Evolutionary conservation across 2,329 filamentous ascomycete species (phyloP).

Genomic region (Calonectria honghensis): DNA sequence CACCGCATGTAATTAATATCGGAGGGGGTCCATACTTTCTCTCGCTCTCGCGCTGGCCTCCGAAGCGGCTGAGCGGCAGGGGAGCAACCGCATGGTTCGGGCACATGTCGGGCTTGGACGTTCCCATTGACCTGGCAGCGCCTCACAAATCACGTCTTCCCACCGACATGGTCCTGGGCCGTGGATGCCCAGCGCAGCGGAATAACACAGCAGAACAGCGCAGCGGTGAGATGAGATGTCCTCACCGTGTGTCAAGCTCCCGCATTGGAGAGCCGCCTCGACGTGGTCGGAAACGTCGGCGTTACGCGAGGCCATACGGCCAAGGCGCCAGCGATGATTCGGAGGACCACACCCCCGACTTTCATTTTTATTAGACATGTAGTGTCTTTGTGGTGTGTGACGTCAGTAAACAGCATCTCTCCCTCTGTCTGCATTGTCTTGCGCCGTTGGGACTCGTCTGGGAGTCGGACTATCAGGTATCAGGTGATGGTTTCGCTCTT

Average conservation of each 20-base stretch:
- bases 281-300: conserved; percentile 19
- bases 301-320: conserved; percentile 13
- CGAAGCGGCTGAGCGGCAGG: conserved; percentile 12
- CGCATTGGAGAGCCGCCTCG: neutral
- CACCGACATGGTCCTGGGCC: conserved; percentile 15
- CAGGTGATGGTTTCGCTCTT: neutral
- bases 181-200: conserved; percentile 8
- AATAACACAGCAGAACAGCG: conserved; percentile 9
- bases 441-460: neutral
- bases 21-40: neutral
- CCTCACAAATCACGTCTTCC: conserved; percentile 16
- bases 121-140: conserved; percentile 18
- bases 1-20: conserved; percentile 3
- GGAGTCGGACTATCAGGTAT: neutral
- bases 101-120: conserved; percentile 3
- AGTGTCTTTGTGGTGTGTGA: conserved; percentile 1
- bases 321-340: conserved; percentile 7
- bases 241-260: conserved; percentile 3
- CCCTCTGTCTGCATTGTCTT: neutral
- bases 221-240: conserved; percentile 21
- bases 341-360: neutral
- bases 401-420: neutral
- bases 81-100: conserved; percentile 13
- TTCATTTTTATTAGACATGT: conserved; percentile 12
- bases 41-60: neutral